Evolutionary conservation across 169 alveolate genomes (phyloP).

Genomic region (Theileria equi): DNA sequence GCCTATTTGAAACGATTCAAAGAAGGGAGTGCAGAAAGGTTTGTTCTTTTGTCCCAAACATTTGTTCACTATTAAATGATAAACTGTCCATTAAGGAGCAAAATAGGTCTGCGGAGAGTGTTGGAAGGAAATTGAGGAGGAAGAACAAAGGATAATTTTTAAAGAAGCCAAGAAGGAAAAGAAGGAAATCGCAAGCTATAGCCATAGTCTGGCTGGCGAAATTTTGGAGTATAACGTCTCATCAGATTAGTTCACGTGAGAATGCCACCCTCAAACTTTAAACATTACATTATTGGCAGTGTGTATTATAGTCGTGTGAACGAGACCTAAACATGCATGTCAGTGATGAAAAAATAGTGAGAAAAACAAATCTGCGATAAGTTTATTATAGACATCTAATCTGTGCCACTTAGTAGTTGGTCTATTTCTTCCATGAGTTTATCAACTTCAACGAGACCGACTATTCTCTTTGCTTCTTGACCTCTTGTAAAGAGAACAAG

Average conservation of each 20-base stretch:
- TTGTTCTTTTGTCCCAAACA: not conserved
- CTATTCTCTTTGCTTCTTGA: not conserved
- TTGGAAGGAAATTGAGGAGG: conserved; percentile 1
- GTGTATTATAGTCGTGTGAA: not conserved
- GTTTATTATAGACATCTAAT: not conserved
- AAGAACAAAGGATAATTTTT: not conserved
- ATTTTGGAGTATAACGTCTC: not conserved
- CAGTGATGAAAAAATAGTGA: too few species aligned
- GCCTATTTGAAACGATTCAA: conserved; percentile 7
- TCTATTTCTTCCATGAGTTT: conserved; percentile 26
- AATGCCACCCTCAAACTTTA: not conserved
- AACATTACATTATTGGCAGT: not conserved
- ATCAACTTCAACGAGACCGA: conserved; percentile 29
- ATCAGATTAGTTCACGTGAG: too few species aligned
- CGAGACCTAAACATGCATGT: too few species aligned
- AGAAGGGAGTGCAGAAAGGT: conserved; percentile 18
- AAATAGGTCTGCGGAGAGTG: conserved; percentile 10
- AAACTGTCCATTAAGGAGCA: too few species aligned
- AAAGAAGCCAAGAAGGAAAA: not conserved
- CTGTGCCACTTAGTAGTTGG: conserved; percentile 11
- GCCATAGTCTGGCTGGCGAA: not conserved
- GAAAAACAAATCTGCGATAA: not conserved
- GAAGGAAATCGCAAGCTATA: not conserved
- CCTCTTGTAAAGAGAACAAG: conserved; percentile 31
- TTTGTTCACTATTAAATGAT: too few species aligned